Percentiles rank a stretch among this genome's conserved stretches.
Conservation (phyloP, 1,139 yeast species). For the Pneumocystis carinii region DNA sequence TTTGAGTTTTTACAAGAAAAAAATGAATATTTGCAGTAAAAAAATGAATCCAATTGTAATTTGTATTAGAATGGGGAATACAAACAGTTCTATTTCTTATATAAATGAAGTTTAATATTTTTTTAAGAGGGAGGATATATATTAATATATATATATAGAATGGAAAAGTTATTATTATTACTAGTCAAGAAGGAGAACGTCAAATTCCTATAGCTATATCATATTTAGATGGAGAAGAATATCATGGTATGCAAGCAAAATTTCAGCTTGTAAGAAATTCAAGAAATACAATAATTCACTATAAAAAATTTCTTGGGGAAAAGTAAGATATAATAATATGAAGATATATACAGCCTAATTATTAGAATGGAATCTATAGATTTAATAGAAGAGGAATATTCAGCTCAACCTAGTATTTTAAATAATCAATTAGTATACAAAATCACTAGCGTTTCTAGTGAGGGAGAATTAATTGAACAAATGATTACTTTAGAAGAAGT, state of each 20-base stretch:
- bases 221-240: constrained; percentile 86
- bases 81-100: constrained; percentile 86
- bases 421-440: constrained; percentile 58
- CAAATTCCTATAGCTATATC: constrained; percentile 85
- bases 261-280: constrained; percentile 88
- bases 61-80: constrained; percentile 94
- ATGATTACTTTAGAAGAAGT: constrained; percentile 58
- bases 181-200: constrained; percentile 98
- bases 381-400: constrained; percentile 40
- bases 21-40: constrained; percentile 2
- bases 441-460: constrained; percentile 30
- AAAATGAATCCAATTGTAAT: constrained; percentile 39
- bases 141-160: constrained; percentile 30
- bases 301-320: constrained; percentile 84
- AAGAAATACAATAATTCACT: constrained; percentile 69
- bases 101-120: constrained; percentile 31
- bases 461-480: constrained; percentile 30
- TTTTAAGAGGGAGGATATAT: background rate
- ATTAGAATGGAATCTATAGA: constrained; percentile 42
- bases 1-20: background rate
- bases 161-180: constrained; percentile 90
- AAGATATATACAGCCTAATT: background rate
- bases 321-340: constrained; percentile 17
- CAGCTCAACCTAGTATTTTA: constrained; percentile 60
- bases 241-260: constrained; percentile 92